A percentile compares a stretch with the other conserved stretches of the same genome.
These are phyloP conservation scores for Neonectria magnoliae DNA, from an alignment of 2,329 filamentous ascomycete genomes.

Conservation along the genomic window DNA sequence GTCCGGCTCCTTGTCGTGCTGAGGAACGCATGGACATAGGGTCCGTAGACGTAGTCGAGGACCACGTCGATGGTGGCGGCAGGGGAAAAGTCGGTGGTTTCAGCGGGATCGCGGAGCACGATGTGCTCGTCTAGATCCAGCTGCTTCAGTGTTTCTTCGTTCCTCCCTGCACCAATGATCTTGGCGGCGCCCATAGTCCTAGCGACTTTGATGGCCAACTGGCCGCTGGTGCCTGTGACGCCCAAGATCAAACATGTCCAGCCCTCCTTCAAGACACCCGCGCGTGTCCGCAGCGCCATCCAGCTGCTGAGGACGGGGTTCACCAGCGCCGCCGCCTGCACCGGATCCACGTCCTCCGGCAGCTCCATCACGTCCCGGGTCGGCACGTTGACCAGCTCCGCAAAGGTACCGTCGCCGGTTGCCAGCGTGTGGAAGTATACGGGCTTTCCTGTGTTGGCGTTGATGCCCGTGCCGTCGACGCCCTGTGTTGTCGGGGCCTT, in stretches of 20 bases:
- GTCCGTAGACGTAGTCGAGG: conserved; percentile 67
- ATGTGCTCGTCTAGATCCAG: conserved; percentile 59
- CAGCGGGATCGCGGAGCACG: conserved; percentile 51
- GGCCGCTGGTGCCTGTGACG: conserved; percentile 62
- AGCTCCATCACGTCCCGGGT: conserved; percentile 51
- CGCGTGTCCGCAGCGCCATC: conserved; percentile 64
- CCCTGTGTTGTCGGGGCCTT: conserved; percentile 63
- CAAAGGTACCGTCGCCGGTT: conserved; percentile 51
- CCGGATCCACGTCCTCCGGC: conserved; percentile 56
- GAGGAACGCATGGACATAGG: conserved; percentile 53
- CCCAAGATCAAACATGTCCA: conserved; percentile 64
- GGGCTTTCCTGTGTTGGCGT: conserved; percentile 54
- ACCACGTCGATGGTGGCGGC: conserved; percentile 62
- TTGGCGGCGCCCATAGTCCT: conserved; percentile 58
- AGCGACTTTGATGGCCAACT: conserved; percentile 59
- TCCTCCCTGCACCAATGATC: conserved; percentile 65
- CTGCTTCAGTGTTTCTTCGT: conserved; percentile 51
- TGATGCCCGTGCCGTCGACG: conserved; percentile 61
- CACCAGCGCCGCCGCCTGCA: conserved; percentile 61
- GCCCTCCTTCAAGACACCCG: conserved; percentile 44
- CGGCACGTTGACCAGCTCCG: conserved; percentile 61
- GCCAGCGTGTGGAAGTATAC: conserved; percentile 58
- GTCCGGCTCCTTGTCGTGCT: conserved; percentile 47
- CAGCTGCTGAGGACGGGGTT: conserved; percentile 67
- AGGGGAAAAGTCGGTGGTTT: conserved; percentile 57